Percentiles rank a stretch among this genome's conserved stretches.
Conservation (phyloP, 805 yeast genomes). For the Teunomyces tritomae region DNA sequence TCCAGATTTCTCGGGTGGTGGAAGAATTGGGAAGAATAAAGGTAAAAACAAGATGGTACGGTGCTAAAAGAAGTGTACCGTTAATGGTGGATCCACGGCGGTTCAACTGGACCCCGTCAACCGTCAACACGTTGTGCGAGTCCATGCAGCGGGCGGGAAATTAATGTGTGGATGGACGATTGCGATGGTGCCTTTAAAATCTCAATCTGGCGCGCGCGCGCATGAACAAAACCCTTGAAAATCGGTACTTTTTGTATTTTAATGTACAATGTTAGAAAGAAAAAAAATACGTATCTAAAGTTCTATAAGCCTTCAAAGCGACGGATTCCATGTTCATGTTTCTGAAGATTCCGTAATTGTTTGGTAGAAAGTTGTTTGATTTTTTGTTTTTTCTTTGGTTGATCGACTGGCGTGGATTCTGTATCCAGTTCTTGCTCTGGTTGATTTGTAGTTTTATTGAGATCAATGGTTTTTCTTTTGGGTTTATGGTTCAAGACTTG, state of each 20-base stretch:
- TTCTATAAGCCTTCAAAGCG: constrained; percentile 59
- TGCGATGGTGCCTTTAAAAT: background rate
- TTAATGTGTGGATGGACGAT: background rate
- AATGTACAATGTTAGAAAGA: no score
- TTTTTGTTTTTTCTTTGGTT: constrained; percentile 28
- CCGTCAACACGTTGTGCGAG: constrained; percentile 14
- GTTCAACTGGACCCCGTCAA: constrained; percentile 37
- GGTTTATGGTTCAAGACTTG: constrained; percentile 14
- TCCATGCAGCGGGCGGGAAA: background rate
- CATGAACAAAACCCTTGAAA: background rate
- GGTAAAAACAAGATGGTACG: constrained; percentile 39
- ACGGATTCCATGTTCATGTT: constrained; percentile 62
- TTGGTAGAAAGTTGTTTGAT: constrained; percentile 36
- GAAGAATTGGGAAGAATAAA: constrained; percentile 15
- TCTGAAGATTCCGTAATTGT: constrained; percentile 46
- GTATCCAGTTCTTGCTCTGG: background rate
- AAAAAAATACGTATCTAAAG: background rate
- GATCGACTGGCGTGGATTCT: background rate
- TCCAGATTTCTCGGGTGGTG: constrained; percentile 72
- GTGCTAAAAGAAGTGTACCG: constrained; percentile 38
- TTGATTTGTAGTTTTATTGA: constrained; percentile 16
- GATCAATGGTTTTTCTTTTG: constrained; percentile 16
- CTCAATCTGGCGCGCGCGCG: constrained; percentile 4
- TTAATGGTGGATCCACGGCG: constrained; percentile 36
- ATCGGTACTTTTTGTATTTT: background rate